Conservation (phyloP, 2,329 filamentous ascomycete genomes). For the Ophiostoma novo-ulmi region DNA sequence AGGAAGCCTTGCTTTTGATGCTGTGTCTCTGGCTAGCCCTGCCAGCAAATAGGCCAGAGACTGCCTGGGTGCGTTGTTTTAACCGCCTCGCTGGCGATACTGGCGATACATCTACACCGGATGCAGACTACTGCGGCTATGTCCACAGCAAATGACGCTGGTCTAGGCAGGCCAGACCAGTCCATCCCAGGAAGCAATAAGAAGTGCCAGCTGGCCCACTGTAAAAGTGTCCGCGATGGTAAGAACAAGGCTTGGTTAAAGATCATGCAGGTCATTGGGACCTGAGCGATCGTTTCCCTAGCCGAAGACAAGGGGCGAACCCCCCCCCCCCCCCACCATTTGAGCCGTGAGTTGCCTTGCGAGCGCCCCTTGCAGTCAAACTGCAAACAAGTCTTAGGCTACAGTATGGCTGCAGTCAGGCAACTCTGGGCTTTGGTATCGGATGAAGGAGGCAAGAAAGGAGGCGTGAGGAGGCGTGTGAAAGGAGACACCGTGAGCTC, state of each 20-base stretch:
- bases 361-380: not conserved
- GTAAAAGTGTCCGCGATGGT: not conserved
- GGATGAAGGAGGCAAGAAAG: not conserved
- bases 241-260: not conserved
- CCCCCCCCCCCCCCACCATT: not conserved
- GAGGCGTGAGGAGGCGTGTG: not conserved
- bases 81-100: not conserved
- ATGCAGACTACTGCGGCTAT: not conserved
- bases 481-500: not conserved
- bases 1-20: conserved; percentile 6
- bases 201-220: not conserved
- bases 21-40: conserved; percentile 15
- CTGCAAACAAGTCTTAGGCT: not conserved
- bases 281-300: not conserved
- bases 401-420: not conserved
- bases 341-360: not conserved
- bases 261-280: not conserved
- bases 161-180: not conserved
- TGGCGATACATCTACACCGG: conserved; percentile 8
- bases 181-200: not conserved
- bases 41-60: conserved; percentile 8
- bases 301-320: not conserved
- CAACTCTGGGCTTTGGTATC: not conserved
- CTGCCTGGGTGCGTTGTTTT: not conserved
- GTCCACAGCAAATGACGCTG: not conserved